Base-by-base conservation (phyloP, 2,329 filamentous ascomycete genomes). In the Epichloe aotearoae region DNA sequence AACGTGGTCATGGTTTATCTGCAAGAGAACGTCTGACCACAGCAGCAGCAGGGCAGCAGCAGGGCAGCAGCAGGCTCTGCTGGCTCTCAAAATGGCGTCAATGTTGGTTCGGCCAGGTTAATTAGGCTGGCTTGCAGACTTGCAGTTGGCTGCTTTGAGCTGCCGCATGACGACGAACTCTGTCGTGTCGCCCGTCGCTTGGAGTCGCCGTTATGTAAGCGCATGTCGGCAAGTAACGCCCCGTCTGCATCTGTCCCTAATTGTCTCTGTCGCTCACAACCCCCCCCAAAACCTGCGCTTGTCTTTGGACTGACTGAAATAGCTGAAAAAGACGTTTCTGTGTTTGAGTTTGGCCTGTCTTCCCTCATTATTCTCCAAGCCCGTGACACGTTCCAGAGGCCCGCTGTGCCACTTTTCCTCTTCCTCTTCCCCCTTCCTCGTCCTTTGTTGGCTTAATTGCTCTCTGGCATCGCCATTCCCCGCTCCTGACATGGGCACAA, bases 141-240 rank as follows among this genome's bases (percentile, higher is more conserved):
- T 26, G 26, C 7, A 8, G 26, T 26, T 26, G 26, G 26, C 26
- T 8, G 26, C 26, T 26, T 2, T 26, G 26, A 26, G 23, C 23
- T 26, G 23, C 23, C 23, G 6, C 23, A n/a, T 6, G 23, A 26
- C 2, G 23, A 26, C 26, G 26, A 30, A 4, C 26, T 11, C 26
- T 30, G 26, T 30, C 26, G 26, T 30, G n/a, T 5, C 34, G 3
- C 47, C 23, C 6, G 6, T 23, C 23, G 23, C 23, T 33, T 40
- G 48, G 49, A 43, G 42, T 49, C 34, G 26, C 44, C 44, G 43
- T 54, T 54, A 54, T 51, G 53, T 54, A 54, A 54, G 53, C 53
- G 19, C 33, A 37, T 8, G 8, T 30, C 26, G 4, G 10, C 26
- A 30, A 30, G 26, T 10, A 30, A 30, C 26, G 26, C 34, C 34